phyloP scores from a whole-genome alignment of 306 rosid genomes.

The Oemleria cerasiformis region DNA sequence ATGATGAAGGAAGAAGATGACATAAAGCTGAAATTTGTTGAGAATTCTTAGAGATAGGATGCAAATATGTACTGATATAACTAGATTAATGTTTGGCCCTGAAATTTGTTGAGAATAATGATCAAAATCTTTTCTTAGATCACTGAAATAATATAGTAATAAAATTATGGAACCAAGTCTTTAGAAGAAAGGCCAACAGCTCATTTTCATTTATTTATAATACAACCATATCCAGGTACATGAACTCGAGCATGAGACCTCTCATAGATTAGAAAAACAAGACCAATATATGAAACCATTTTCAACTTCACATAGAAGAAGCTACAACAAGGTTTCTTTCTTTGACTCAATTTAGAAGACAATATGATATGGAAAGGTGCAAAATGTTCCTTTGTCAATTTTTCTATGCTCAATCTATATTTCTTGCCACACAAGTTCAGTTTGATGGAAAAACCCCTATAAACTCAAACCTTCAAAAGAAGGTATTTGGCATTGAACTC shows the following conservation, averaged over 20 bases:
- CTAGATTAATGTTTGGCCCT: neutral
- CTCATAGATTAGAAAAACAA: neutral
- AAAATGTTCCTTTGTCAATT: neutral
- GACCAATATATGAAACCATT: neutral
- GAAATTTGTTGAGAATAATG: neutral
- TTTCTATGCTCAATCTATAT: slow-evolving; percentile 6
- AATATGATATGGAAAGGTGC: neutral
- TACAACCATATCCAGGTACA: too few relatives aligned
- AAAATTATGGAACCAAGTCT: too few relatives aligned
- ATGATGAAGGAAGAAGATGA: slow-evolving; percentile 27
- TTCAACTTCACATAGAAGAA: slow-evolving; percentile 17
- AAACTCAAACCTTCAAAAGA: neutral
- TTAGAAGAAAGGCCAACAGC: too few relatives aligned
- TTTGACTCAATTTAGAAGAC: neutral
- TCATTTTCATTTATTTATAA: too few relatives aligned
- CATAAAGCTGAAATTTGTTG: slow-evolving; percentile 24
- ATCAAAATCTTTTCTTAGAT: too few relatives aligned
- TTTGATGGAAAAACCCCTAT: slow-evolving; percentile 4
- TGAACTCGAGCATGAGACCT: too few relatives aligned
- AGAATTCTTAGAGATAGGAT: slow-evolving; percentile 5
- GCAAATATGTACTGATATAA: neutral
- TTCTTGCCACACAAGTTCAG: slow-evolving; percentile 3
- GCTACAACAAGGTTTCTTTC: neutral
- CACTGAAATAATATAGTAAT: too few relatives aligned
- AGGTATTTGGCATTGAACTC: neutral